Percentiles rank a stretch among this genome's conserved stretches.
Evolutionary conservation across 225 moss, liverwort and hornwort species (phyloP).

Genomic region (Asterella californica): DNA sequence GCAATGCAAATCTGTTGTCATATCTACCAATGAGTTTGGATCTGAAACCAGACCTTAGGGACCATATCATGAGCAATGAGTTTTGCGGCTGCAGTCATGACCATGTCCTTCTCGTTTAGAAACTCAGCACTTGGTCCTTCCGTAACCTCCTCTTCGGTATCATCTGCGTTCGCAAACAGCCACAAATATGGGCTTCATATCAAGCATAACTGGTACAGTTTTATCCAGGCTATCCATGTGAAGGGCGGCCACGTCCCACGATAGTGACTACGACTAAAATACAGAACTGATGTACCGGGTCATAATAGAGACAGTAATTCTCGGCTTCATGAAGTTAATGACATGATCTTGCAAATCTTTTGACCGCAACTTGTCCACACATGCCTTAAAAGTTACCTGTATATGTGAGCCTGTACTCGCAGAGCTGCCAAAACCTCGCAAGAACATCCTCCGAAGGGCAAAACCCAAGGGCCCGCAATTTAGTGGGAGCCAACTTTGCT

Average conservation of each 20-base stretch:
- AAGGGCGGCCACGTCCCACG: too few relatives aligned
- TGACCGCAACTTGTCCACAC: neutral
- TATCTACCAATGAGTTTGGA: neutral
- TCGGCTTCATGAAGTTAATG: too few relatives aligned
- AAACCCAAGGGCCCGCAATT: slow-evolving; percentile 59
- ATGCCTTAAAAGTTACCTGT: slow-evolving; percentile 38
- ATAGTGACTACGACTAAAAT: too few relatives aligned
- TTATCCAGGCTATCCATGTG: too few relatives aligned
- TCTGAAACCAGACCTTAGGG: slow-evolving; percentile 53
- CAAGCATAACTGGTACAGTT: too few relatives aligned
- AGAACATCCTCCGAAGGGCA: slow-evolving; percentile 66
- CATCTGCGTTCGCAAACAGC: slow-evolving; percentile 60
- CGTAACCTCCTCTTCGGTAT: slow-evolving; percentile 50
- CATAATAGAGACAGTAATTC: too few relatives aligned
- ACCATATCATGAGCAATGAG: slow-evolving; percentile 85
- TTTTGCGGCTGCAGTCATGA: slow-evolving; percentile 88
- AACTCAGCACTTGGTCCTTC: slow-evolving; percentile 65
- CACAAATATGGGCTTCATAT: too few relatives aligned
- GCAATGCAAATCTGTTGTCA: neutral
- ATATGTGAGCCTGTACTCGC: slow-evolving; percentile 65
- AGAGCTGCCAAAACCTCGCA: slow-evolving; percentile 84
- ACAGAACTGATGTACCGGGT: too few relatives aligned
- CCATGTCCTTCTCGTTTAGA: slow-evolving; percentile 80
- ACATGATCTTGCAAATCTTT: neutral
- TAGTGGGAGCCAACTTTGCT: slow-evolving; percentile 73